Evolutionary conservation across 2,329 filamentous ascomycete species (phyloP).

Genomic region (Ophiostoma sp.): DNA sequence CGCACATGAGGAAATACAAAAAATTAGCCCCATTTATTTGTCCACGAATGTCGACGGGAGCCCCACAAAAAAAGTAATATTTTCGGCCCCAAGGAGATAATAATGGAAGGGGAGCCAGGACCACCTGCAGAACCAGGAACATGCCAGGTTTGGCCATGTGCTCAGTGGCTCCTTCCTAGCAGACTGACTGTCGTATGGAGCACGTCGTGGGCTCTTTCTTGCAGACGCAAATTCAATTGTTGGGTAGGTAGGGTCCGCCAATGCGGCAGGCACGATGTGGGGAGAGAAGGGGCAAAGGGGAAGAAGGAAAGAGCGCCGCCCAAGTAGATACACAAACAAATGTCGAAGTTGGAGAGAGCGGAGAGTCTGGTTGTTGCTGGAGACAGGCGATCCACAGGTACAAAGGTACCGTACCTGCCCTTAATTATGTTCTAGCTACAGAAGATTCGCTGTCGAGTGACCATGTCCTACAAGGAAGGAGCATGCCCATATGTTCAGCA

Average conservation of each 20-base stretch:
- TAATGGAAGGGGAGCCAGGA: neutral
- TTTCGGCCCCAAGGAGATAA: neutral
- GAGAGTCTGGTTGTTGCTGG: neutral
- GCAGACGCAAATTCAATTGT: neutral
- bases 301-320: neutral
- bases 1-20: too few species aligned
- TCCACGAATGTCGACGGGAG: too few species aligned
- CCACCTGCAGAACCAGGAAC: neutral
- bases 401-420: neutral
- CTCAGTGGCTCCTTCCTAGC: neutral
- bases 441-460: neutral
- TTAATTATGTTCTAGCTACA: neutral
- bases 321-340: neutral
- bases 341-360: neutral
- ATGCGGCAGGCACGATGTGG: slow-evolving; percentile 1
- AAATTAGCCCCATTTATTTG: too few species aligned
- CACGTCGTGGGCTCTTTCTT: neutral
- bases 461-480: neutral
- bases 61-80: too few species aligned
- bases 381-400: neutral
- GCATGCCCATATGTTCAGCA: neutral
- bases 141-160: neutral
- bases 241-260: neutral
- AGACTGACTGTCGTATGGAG: neutral
- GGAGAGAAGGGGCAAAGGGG: neutral